These are phyloP conservation scores for Sechiopsis laciniata DNA, from an alignment of 306 rosid species.

Conservation along the genomic window DNA sequence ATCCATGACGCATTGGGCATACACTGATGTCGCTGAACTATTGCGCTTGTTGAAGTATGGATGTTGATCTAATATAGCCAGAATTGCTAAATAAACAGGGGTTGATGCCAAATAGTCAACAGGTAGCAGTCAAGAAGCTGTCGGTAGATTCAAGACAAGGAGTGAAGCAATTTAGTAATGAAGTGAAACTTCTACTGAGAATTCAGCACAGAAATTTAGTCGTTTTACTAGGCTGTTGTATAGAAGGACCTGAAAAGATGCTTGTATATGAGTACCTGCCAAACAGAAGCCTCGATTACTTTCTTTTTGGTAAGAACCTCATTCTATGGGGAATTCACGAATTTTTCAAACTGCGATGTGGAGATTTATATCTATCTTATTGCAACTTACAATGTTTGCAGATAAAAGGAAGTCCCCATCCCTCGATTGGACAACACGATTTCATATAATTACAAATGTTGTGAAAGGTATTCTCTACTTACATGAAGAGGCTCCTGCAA, in stretches of 20 bases:
- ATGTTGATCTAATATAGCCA: neutral
- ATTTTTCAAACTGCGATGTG: neutral
- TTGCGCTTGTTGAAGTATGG: neutral
- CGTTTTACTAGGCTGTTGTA: slow-evolving; percentile 65
- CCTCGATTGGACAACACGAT: slow-evolving; percentile 63
- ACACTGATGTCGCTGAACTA: too few relatives aligned
- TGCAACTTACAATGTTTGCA: slow-evolving; percentile 28
- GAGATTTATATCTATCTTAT: neutral
- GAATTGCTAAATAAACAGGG: slow-evolving; percentile 45
- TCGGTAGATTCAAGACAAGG: slow-evolving; percentile 77
- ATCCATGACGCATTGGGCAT: too few relatives aligned
- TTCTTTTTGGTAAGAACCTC: slow-evolving; percentile 54
- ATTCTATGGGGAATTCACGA: neutral
- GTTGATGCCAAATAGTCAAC: slow-evolving; percentile 77
- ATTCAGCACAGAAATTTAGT: slow-evolving; percentile 84
- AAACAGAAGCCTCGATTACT: slow-evolving; percentile 77
- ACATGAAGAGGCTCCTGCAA: slow-evolving; percentile 78
- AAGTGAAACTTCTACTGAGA: slow-evolving; percentile 62
- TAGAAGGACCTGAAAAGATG: slow-evolving; percentile 93
- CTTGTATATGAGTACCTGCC: slow-evolving; percentile 84
- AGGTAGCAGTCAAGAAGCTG: slow-evolving; percentile 83
- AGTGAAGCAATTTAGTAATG: slow-evolving; percentile 69
- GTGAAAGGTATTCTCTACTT: slow-evolving; percentile 80
- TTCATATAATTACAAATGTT: slow-evolving; percentile 51
- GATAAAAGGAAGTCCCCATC: slow-evolving; percentile 54